Evolutionary conservation across 345 rosid genomes (phyloP), one percentile per base, ranked within the genome.

Genomic region (Moricandia arvensis): DNA sequence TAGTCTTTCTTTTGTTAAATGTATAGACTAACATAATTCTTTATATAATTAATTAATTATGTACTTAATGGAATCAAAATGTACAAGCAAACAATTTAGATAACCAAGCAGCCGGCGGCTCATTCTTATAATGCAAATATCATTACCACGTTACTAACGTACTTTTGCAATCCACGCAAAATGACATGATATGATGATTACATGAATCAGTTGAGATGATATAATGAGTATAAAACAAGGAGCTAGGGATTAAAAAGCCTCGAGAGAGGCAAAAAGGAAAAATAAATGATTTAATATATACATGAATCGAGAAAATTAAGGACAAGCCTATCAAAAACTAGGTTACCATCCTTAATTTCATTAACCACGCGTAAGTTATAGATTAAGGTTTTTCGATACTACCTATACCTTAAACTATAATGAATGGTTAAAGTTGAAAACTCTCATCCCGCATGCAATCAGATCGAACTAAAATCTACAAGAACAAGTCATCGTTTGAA

Each of bases 281-380:
- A 73, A 67, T 27, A 53, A 79, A 61, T 27, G 3, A 79, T 73
- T 73, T 79, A 68, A 67, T 67, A 72, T 73, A 54, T 68, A 60
- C 73, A 66, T 59, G 49, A 41, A 49, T 59, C 77, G 73, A 73
- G 62, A 60, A 67, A 49, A 49, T 63, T 51, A 29, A 27, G 73
- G 88, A 84, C 86, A 85, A 87, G 61, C 51, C 89, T 85, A 81
- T 21, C 29, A 33, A 59, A 49, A 70, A 72, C 57, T 71, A 67
- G 66, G 74, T 75, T 75, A 83, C 77, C 84, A 77, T 83, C 79
- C 78, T 71, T 62, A 80, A 67, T 66, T 79, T 54, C 76, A 66
- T 66, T 82, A 85, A 85, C 72, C 80, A 81, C 89, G 87, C 88
- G 66, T 75, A 72, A 69, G 59, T 57, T 26, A 68, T 43, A 73